A percentile compares a stretch with the other conserved stretches of the same genome.
Conservation (phyloP, 2,329 filamentous ascomycete genomes). For the Penicillium sp. region DNA sequence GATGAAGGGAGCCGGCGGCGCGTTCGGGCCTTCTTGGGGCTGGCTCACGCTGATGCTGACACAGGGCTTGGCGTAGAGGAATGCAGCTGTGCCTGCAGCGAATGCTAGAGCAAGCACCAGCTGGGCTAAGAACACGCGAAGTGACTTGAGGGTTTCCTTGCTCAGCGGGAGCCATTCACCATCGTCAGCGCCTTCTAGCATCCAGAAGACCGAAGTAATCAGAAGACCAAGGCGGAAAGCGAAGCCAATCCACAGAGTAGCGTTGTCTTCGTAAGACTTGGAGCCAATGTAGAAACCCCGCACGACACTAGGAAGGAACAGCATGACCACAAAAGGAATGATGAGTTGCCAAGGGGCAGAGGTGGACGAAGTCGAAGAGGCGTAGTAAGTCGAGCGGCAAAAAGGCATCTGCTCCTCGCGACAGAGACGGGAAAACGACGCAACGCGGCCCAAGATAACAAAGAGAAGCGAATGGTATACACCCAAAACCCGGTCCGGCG, state of each 20-base stretch:
- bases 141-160: constrained; percentile 65
- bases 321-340: constrained; percentile 73
- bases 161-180: constrained; percentile 76
- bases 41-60: constrained; percentile 67
- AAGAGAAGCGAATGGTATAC: constrained; percentile 85
- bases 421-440: constrained; percentile 87
- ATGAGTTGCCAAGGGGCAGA: constrained; percentile 86
- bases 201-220: constrained; percentile 80
- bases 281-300: constrained; percentile 78
- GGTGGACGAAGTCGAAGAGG: constrained; percentile 85
- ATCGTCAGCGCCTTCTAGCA: constrained; percentile 77
- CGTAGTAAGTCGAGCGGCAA: constrained; percentile 93
- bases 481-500: constrained; percentile 70
- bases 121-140: constrained; percentile 77
- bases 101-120: constrained; percentile 75
- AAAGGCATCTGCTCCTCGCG: constrained; percentile 98
- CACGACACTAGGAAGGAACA: constrained; percentile 76
- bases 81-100: constrained; percentile 80
- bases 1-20: constrained; percentile 28
- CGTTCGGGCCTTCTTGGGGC: constrained; percentile 47
- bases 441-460: constrained; percentile 71
- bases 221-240: constrained; percentile 75
- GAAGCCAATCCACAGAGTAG: constrained; percentile 79
- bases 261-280: constrained; percentile 82
- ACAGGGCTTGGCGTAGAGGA: constrained; percentile 81